Base-by-base conservation (phyloP, 352 stramenopile species). In the Globisporangium cylindrosporum region DNA sequence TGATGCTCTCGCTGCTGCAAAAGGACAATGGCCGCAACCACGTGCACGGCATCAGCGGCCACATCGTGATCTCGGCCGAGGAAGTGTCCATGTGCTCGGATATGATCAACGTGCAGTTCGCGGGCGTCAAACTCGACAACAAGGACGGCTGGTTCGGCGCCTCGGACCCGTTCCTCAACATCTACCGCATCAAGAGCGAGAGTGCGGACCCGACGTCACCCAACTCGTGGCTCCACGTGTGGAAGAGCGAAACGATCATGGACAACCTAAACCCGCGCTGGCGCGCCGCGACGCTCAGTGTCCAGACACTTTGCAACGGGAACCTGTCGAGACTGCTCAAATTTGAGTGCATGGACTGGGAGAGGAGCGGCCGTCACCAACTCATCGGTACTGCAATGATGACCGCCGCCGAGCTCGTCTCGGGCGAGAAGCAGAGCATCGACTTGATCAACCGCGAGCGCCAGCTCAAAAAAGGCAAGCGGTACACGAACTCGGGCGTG, bases 321-420 rank as follows among this genome's bases (percentile, higher is more conserved):
- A 68, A 93, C 55, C 49, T 90, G 20, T 78, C 80, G 18, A 62
- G 73, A 1, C 34, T 77, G 29, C 73, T 93, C 49, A 91, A 91
- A 66, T 78, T 93, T 46, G 84, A 91, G 59, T 91, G 82, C 58
- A 86, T 90, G 82, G 84, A 93, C 64, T 93, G 84, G 84, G 84
- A 93, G 62, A 79, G 80, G 24, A 93, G 69, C 54, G 84, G 84
- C 0, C 78, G 76, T 3, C 84, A 93, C 59, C 84, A 93, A 58
- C 82, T 89, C 57, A 93, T 93, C 24, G 84, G 84, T 15, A 78
- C 69, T 7, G 82, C 78, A 29, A 79, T 64, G 1, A 76, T 88
- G 38, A 90, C 77, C 6, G 78, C 82, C 2, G 73, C 66, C 2
- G 84, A 91, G 66, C 78, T 93, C 24, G 75, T 90, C 20, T 69